Base-by-base conservation (phyloP, 1,139 yeast genomes). In the Geotrichum carabidarum region DNA sequence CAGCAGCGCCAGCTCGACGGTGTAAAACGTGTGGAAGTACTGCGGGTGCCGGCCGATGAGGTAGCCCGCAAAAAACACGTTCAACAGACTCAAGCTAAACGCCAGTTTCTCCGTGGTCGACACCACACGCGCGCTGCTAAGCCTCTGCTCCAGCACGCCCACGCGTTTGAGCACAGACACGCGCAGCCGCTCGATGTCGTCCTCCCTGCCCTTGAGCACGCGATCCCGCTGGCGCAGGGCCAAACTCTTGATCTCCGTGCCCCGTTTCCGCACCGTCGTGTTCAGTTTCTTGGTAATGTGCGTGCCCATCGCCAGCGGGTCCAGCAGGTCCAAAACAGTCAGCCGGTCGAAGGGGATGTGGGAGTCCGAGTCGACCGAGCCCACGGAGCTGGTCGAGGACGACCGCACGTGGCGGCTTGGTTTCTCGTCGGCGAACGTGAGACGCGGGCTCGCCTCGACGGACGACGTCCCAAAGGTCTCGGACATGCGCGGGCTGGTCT, bases 21-120 rank as follows among this genome's bases (percentile, higher is more conserved):
- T 81, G 68, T 93, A 93, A 62, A 83, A 80, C 2, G 84, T 69
- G 61, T 90, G 98, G 68, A 91, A 85, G 68, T 78, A 80, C 45
- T 79, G 77, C 0, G 98, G 98, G 61, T 79, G 78, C 57, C 79
- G 78, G 7, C 97, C 98, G 63, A 91, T 82, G 9, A 89, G 69
- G 58, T 83, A 79, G 0, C 98, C 98, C 15, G 84, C 75, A 38
- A 80, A 69, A 47, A 93, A 88, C 12, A 93, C 79, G 54, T 80
- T 72, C 57, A 83, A 80, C 45, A 90, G 75, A 0, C 95, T 83
- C 44, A 82, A 68, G 0, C 96, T 84, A 68, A 90, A 93, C 63
- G 90, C 89, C 36, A 83, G 65, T 69, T 91, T 93, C 65, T 91
- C 97, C 0, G 94, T 82, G 14, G 76, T 75, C 6, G 95, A 81